phyloP scores from a whole-genome alignment of 1,284 basidiomycete species.

The Coriolopsis trogii region DNA sequence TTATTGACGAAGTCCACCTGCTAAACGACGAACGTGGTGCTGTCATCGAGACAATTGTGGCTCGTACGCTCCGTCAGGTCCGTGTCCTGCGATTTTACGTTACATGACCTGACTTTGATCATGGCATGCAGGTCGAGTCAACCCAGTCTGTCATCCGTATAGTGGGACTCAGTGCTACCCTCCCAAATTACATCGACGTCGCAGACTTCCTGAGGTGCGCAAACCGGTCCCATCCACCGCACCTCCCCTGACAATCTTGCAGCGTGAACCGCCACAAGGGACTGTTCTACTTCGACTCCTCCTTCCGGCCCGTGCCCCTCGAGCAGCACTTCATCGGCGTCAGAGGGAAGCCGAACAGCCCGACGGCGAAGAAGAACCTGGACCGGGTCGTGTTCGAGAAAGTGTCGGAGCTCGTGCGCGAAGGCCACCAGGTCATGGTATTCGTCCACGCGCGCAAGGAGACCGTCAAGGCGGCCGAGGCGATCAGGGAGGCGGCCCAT shows the following conservation, averaged over 20 bases:
- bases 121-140: constrained; percentile 80
- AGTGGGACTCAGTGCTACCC: constrained; percentile 95
- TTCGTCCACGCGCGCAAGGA: constrained; percentile 99
- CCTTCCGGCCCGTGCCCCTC: constrained; percentile 95
- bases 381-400: constrained; percentile 93
- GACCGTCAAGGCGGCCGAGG: constrained; percentile 91
- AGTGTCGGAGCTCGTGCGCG: constrained; percentile 79
- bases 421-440: constrained; percentile 99
- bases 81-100: constrained; percentile 6
- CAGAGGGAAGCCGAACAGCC: constrained; percentile 86
- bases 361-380: constrained; percentile 81
- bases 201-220: constrained; percentile 90
- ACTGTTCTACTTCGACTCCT: constrained; percentile 98
- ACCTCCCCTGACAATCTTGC: constrained; percentile 1
- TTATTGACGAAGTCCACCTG: constrained; percentile 98
- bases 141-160: constrained; percentile 98
- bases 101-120: constrained; percentile 1
- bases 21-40: constrained; percentile 98
- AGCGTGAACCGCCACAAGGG: constrained; percentile 90
- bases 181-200: constrained; percentile 98
- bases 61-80: constrained; percentile 91
- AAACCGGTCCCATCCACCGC: neutral
- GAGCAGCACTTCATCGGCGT: constrained; percentile 98
- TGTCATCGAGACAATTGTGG: constrained; percentile 98
- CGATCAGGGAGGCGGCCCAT: constrained; percentile 82